Evolutionary conservation across 768 basidiomycete species (phyloP).

Genomic region (Tulasnella sp.): DNA sequence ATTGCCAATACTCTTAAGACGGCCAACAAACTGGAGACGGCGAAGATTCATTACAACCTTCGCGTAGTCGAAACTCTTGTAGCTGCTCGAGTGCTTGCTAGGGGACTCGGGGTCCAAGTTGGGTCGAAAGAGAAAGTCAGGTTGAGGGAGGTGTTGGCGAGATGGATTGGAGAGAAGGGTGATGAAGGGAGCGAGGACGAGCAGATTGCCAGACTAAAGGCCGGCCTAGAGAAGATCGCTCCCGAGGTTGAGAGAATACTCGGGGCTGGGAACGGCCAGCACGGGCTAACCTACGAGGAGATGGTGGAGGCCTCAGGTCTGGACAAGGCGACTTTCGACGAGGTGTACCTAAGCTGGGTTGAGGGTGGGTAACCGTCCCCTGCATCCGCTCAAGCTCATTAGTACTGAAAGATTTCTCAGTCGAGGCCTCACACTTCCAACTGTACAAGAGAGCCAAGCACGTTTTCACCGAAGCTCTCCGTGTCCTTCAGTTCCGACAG

Average conservation of each 20-base stretch:
- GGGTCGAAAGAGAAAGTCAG: constrained; percentile 54
- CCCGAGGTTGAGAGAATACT: constrained; percentile 49
- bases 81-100: constrained; percentile 68
- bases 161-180: constrained; percentile 48
- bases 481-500: constrained; percentile 73
- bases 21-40: constrained; percentile 72
- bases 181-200: constrained; percentile 39
- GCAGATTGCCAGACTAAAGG: constrained; percentile 45
- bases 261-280: constrained; percentile 40
- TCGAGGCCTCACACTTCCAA: constrained; percentile 76
- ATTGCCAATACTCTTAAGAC: constrained; percentile 81
- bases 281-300: constrained; percentile 67
- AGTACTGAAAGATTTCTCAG: constrained; percentile 38
- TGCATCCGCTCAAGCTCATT: neutral
- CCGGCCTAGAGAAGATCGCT: constrained; percentile 47
- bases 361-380: constrained; percentile 50
- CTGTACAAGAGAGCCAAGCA: constrained; percentile 79
- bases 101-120: constrained; percentile 48
- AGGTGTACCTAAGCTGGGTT: constrained; percentile 73
- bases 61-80: constrained; percentile 89
- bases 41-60: constrained; percentile 77
- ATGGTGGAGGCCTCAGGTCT: constrained; percentile 68
- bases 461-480: constrained; percentile 72
- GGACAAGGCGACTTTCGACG: constrained; percentile 50
- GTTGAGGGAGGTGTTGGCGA: constrained; percentile 60